Conservation (phyloP, 2,329 filamentous ascomycete species). For the Colletotrichum acutatum region DNA sequence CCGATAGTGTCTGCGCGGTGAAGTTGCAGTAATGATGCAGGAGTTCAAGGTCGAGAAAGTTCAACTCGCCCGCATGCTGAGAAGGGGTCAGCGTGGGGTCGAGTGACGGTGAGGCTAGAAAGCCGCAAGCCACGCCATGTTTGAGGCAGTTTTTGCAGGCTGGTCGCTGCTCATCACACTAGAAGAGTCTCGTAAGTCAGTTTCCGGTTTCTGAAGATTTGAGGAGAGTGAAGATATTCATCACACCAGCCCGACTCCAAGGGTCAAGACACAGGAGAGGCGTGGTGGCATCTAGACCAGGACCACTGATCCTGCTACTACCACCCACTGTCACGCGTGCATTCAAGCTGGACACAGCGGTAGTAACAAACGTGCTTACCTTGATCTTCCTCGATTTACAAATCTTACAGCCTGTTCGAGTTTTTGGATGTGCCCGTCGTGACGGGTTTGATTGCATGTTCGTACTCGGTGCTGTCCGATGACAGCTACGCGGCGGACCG, state of each 20-base stretch:
- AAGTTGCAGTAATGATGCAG: slow-evolving; percentile 63
- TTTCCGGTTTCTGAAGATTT: background rate
- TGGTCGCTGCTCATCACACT: slow-evolving; percentile 54
- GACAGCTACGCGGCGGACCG: background rate
- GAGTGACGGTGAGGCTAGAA: slow-evolving; percentile 35
- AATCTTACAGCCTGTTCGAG: slow-evolving; percentile 50
- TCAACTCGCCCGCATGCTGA: slow-evolving; percentile 40
- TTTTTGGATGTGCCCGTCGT: slow-evolving; percentile 42
- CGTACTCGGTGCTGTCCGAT: slow-evolving; percentile 17
- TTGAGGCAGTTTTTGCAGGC: slow-evolving; percentile 53
- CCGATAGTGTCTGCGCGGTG: slow-evolving; percentile 59
- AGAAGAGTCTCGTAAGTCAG: slow-evolving; percentile 2
- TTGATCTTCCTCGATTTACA: slow-evolving; percentile 55
- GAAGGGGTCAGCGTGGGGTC: slow-evolving; percentile 23
- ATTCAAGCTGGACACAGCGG: background rate
- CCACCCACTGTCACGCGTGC: background rate
- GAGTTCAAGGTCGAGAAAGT: slow-evolving; percentile 60
- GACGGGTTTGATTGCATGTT: slow-evolving; percentile 33
- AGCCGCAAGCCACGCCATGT: slow-evolving; percentile 53
- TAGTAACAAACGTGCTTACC: slow-evolving; percentile 38
- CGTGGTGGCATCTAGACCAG: background rate
- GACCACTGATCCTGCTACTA: background rate
- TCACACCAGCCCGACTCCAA: background rate
- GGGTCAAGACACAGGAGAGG: background rate
- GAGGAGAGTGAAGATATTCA: background rate